Base-by-base conservation (phyloP, 139 green algal species). In the Chlorella sp. region DNA sequence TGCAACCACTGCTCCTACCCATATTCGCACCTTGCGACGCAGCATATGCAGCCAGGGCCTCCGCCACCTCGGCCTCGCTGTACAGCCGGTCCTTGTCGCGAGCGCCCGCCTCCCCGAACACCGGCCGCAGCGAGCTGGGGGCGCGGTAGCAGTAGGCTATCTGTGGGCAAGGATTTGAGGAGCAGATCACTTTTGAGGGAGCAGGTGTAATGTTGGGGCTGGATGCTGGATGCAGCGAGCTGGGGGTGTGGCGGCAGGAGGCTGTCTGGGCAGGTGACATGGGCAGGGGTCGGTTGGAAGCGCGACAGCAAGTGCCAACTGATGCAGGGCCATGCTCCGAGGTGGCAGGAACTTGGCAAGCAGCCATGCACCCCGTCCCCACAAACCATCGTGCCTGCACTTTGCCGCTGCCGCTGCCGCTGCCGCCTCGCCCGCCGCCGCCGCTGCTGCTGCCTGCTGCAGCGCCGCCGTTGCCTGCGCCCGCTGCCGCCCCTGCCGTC, bases 41-140 rank as follows among this genome's bases (percentile, higher is more conserved):
- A 4, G 85, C 85, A 74, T 89, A 85, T 1, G 36, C 16, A 17
- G 1, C 28, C 30, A 86, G 64, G 13, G 85, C 85, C n/a, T 34
- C 78, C 36, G 8, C 58, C 22, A 86, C 72, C 32, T 89, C 79
- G 0, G 6, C 60, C 51, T 80, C 81, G 58, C 13, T 70, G 36
- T 84, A 89, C 73, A 89, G 68, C 67, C 73, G 77, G 11, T 85
- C 85, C 80, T 89, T 89, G 65, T 89, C 85, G 0, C 62, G 36
- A 4, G 73, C 44, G 11, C 65, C 81, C 0, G 67, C 60, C 58
- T 84, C 78, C 9, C 72, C 79, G 75, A 87, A 89, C 60, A 89
- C 67, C 28, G 86, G 60, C 26, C 81, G 86, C 51, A 87, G 82
- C 32, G 86, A 85, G 41, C 36, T 54, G 19, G 81, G 81, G 28